These are phyloP conservation scores for Macrophomina tecta DNA, from an alignment of 2,329 filamentous ascomycete species.

Conservation along the genomic window DNA sequence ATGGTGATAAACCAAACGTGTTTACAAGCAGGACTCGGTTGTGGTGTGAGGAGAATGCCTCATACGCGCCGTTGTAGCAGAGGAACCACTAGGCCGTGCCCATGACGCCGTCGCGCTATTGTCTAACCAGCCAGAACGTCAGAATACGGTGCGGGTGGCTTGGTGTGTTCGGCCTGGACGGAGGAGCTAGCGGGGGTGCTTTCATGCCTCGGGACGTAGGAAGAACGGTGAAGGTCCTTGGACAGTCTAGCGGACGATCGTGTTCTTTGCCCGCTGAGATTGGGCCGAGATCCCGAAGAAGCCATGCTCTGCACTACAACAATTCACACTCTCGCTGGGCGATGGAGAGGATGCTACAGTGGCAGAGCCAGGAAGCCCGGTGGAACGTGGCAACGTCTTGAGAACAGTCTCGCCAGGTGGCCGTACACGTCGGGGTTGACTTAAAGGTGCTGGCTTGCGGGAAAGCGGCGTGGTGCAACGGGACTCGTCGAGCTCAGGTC, in stretches of 20 bases:
- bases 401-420: too few relatives aligned
- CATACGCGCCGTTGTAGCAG: conserved; percentile 10
- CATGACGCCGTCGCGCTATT: neutral
- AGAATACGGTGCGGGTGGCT: neutral
- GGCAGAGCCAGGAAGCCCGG: too few relatives aligned
- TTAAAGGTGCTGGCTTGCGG: neutral
- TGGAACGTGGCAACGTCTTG: too few relatives aligned
- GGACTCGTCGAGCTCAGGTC: neutral
- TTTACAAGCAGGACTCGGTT: neutral
- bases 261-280: neutral
- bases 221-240: neutral
- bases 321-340: too few relatives aligned
- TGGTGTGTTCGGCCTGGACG: neutral
- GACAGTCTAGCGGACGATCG: neutral
- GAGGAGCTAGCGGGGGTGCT: neutral
- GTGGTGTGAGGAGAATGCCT: neutral
- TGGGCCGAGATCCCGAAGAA: neutral
- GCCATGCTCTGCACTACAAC: too few relatives aligned
- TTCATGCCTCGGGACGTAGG: neutral
- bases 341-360: too few relatives aligned
- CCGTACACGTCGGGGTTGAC: too few relatives aligned
- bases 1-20: neutral
- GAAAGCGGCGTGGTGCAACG: neutral
- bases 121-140: neutral
- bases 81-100: neutral